These are phyloP conservation scores for Salvia sclarea DNA, from an alignment of 305 asterid genomes.

Conservation along the genomic window DNA sequence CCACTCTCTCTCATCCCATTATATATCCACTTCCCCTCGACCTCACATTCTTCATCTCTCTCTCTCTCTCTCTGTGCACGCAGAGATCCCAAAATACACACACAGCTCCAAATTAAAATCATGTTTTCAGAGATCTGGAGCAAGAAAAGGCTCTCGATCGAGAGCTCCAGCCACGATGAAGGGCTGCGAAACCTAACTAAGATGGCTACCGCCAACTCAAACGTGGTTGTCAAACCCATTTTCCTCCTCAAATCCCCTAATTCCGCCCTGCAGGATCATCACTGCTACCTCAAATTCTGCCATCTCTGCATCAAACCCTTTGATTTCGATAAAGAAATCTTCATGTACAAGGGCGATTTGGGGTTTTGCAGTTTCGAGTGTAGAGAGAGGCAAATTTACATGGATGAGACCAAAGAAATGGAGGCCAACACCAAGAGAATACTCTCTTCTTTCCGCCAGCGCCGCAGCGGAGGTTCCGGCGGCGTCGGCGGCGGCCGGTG, in stretches of 20 bases:
- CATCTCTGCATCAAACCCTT: slow-evolving; percentile 49
- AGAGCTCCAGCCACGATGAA: slow-evolving; percentile 17
- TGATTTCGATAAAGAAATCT: slow-evolving; percentile 39
- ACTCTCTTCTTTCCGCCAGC: slow-evolving; percentile 33
- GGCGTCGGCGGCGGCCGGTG: slow-evolving; percentile 37
- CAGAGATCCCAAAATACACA: too few relatives aligned
- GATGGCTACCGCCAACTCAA: slow-evolving; percentile 26
- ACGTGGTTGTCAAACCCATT: slow-evolving; percentile 38
- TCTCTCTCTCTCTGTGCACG: too few relatives aligned
- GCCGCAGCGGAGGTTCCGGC: slow-evolving; percentile 10
- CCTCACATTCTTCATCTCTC: slow-evolving; percentile 1
- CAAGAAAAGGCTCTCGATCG: too few relatives aligned
- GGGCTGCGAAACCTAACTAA: slow-evolving; percentile 40
- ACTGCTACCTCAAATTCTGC: slow-evolving; percentile 45
- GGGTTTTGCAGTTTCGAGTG: slow-evolving; percentile 56
- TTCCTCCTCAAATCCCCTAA: neutral
- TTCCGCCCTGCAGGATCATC: too few relatives aligned
- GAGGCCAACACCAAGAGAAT: slow-evolving; percentile 36
- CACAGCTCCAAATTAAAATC: too few relatives aligned
- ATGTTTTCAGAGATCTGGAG: too few relatives aligned
- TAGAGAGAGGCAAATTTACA: slow-evolving; percentile 49
- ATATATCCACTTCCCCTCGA: slow-evolving; percentile 17
- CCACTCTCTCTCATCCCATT: slow-evolving; percentile 16
- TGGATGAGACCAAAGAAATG: slow-evolving; percentile 45
- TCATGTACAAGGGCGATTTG: slow-evolving; percentile 52